Evolutionary conservation across 192 early-diverging fungal species (phyloP), one percentile per base, ranked within the genome.

Genomic region (Mortierella hygrophila): DNA sequence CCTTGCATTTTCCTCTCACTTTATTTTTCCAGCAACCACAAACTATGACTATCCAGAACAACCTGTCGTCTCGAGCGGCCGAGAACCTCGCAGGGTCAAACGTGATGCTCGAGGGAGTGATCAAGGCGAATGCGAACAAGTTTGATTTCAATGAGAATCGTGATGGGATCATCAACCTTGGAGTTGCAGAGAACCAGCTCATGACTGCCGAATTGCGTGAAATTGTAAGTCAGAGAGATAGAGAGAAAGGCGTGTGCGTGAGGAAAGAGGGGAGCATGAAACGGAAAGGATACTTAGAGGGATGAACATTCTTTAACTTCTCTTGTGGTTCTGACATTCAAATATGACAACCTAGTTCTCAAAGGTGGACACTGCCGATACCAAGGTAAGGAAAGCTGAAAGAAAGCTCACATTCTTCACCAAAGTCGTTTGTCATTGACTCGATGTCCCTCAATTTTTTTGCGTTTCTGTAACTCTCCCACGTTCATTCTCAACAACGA

Each of bases 181-280:
- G 96, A 47, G 89, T 95, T 2, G 97, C 97, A 32, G 94, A 95
- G 72, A 98, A 97, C 83, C 76, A 88, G 68, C 91, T 96, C 32
- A 93, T 94, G 83, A 76, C 70, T 65, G 74, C 80, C 0, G 88
- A 93, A 10, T 70, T 97, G 11, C 26, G 91, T 3, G 83, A 91
- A 37, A 94, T 94, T 90, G 91, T 94, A 82, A 47, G 76, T 49
- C 26, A 41, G 29, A 10, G 65, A 26, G 41, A n/a, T 35, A 1
- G 35, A 35, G 35, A 35, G 35, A 35, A 1, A 23, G 21, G 42
- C 42, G 42, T 44, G 42, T 44, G 42, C 42, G 42, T 11, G 42
- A 46, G 1, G 44, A 5, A 20, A 8, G 15, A 9, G n/a, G 41
- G 10, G 40, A 20, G 5, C 15, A 21, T 21, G 49, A 49, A 49